phyloP scores from a whole-genome alignment of 1,284 basidiomycete genomes.

The Phellinidium pouzarii region DNA sequence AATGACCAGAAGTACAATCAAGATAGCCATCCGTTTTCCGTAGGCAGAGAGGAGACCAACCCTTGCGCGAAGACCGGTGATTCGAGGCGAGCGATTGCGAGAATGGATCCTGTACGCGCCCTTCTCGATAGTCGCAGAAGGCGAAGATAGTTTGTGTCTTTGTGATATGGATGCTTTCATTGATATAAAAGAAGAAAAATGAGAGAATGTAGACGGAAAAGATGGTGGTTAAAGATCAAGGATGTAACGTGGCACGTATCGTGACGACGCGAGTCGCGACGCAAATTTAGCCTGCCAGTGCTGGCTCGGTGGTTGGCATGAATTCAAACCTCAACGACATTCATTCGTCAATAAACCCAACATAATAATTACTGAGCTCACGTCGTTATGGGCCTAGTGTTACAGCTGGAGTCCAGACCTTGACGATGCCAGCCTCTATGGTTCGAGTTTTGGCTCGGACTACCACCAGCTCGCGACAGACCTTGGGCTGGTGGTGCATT shows the following conservation, averaged over 20 bases:
- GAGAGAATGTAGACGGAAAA: not conserved
- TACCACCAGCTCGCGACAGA: not conserved
- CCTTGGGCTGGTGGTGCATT: not conserved
- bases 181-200: not conserved
- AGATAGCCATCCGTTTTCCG: conserved; percentile 28
- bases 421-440: not conserved
- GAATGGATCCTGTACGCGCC: conserved; percentile 55
- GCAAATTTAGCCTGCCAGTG: too few species aligned
- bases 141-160: conserved; percentile 32
- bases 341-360: too few species aligned
- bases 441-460: not conserved
- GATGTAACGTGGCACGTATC: not conserved
- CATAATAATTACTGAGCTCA: not conserved
- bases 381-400: not conserved
- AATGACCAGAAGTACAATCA: conserved; percentile 42
- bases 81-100: conserved; percentile 26
- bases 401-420: not conserved
- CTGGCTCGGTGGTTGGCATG: too few species aligned
- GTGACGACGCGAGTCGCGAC: not conserved
- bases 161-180: not conserved
- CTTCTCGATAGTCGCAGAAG: conserved; percentile 57
- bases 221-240: conserved; percentile 3
- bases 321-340: not conserved
- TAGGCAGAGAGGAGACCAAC: conserved; percentile 11
- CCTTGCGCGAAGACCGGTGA: conserved; percentile 7